Base-by-base conservation (phyloP, 2,329 filamentous ascomycete genomes). In the Colletotrichum musicola region DNA sequence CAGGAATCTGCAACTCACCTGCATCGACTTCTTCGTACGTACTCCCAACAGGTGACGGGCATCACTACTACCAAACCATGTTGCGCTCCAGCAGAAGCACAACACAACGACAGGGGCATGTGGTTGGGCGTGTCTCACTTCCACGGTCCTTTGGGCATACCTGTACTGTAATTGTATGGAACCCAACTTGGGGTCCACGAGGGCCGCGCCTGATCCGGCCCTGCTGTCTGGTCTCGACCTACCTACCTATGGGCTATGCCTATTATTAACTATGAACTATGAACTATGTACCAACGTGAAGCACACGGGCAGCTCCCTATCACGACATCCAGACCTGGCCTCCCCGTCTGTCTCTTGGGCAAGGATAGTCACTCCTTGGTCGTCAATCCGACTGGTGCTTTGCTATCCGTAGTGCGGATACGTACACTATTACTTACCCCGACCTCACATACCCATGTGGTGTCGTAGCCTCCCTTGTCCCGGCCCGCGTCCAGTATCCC, bases 1-100 rank as follows among this genome's bases (percentile, higher is more conserved):
- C 35, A 68, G 51, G 54, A 65, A 65, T 68, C 65, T 68, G 65
- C 65, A 68, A 56, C 62, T 68, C 62, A 61, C 51, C 65, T 65
- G 38, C 62, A 51, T 56, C 51, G 18, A 44, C 18, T 68, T 65
- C 65, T 68, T 38, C 62, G 50, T 53, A 65, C 65, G 65, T 67
- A 18, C 47, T 59, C 18, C 42, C 35, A 10, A 61, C 18, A 35
- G 46, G 55, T 60, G 54, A 54, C 53, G 47, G 47, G 40, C 55
- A 65, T 68, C 49, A 68, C 54, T 25, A 25, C 22, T 25, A 25
- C 22, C 20, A 22, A 4, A 25, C 22, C 22, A 25, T 4, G 22
- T 25, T 60, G 61, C 61, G 47, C 59, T 47, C 50, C 59, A 51
- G 54, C 61, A 60, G 61, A 47, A 40, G 65, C 61, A 65, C 49